These are phyloP conservation scores for Metarhizium anisopliae DNA, from an alignment of 2,329 filamentous ascomycete species.

Conservation along the genomic window DNA sequence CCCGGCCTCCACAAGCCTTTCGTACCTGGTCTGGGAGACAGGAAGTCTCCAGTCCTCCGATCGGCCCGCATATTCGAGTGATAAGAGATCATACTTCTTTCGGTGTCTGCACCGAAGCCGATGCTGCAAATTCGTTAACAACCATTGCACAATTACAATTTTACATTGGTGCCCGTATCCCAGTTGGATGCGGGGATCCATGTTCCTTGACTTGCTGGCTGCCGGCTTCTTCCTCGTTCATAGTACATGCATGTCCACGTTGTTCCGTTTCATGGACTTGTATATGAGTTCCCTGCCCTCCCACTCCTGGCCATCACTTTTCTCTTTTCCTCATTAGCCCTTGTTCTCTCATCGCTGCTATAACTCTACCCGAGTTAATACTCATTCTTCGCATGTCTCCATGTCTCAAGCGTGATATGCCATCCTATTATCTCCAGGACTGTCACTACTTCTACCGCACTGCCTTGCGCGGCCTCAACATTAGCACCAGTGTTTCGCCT, in stretches of 20 bases:
- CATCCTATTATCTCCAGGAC: constrained; percentile 72
- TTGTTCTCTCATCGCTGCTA: neutral
- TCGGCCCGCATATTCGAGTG: neutral
- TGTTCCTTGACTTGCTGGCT: neutral
- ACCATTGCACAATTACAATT: neutral
- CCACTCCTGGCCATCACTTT: constrained; percentile 5
- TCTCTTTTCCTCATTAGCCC: neutral
- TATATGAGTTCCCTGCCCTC: constrained; percentile 4
- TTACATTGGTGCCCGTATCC: neutral
- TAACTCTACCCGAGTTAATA: neutral
- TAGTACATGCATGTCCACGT: neutral
- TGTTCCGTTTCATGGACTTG: neutral
- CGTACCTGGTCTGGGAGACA: neutral
- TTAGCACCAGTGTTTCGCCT: constrained; percentile 69
- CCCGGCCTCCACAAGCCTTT: neutral
- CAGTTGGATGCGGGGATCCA: neutral
- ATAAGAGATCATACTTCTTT: neutral
- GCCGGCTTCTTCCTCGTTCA: neutral
- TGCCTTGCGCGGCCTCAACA: constrained; percentile 75
- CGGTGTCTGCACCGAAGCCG: neutral
- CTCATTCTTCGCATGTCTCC: neutral
- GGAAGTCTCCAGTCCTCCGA: neutral
- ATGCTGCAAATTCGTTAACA: neutral
- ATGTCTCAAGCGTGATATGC: constrained; percentile 53
- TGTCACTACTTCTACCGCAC: constrained; percentile 92